Evolutionary conservation across 2,329 filamentous ascomycete genomes (phyloP), one percentile per base, ranked within the genome.

Genomic region (Drechslerella stenobrocha): DNA sequence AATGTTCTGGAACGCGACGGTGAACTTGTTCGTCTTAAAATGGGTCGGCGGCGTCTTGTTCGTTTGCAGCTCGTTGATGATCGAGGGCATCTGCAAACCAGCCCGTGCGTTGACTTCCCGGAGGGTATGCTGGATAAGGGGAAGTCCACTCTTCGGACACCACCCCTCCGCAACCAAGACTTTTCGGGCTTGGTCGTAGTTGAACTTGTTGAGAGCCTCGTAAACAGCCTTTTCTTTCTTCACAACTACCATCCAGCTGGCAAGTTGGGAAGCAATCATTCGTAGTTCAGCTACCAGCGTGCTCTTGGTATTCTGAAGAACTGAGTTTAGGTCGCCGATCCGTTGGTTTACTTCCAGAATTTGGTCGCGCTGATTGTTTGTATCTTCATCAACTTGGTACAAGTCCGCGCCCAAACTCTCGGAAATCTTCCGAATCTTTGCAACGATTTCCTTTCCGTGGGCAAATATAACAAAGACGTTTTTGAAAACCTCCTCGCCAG

Each of bases 401-500:
- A 97, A 83, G 75, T 96, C 90, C 58, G 95, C 93, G 69, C 92
- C 89, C 78, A 98, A 87, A 6, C 91, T 96, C 79, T 98, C 93
- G 1, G 92, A 97, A 69, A 98, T 97, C 83, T 96, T 97, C 75
- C 93, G 86, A 76, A 98, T 97, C 84, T 98, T 98, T 75, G 91
- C 89, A 74, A 98, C 86, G 73, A 98, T 96, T 78, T 97, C 92
- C 78, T 96, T 96, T 75, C 93, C 93, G 75, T 98, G 93, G 9
- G 93, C 93, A 74, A 98, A 98, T 77, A 98, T 98, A 75, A 98
- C 92, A 75, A 98, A 98, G 58, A 98, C 93, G 73, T 96, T 98
- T 85, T 98, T 98, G 80, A 88, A 85, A 73, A 95, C 83, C 71
- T 89, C 82, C 78, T 97, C 92, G 76, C 97, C 96, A 79, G 85